Evolutionary conservation across 2,329 filamentous ascomycete species (phyloP).

Genomic region (Colletotrichum liriopes): DNA sequence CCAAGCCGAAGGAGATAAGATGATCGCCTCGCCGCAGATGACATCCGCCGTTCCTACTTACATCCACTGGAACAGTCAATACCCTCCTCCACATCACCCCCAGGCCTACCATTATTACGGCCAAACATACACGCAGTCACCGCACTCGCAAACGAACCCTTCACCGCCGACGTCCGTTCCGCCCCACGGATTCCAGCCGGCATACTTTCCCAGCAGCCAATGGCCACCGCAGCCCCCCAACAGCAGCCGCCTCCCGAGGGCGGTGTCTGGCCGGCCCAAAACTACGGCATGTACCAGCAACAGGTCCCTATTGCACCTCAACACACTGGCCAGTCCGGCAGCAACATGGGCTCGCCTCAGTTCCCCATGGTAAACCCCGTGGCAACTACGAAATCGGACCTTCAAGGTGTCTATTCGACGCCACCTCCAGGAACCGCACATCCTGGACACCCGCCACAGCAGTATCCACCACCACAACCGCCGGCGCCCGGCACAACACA

Average conservation of each 20-base stretch:
- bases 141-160: constrained; percentile 38
- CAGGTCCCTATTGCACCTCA: constrained; percentile 44
- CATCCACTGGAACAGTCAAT: constrained; percentile 40
- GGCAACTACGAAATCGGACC: constrained; percentile 35
- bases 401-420: constrained; percentile 29
- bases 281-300: constrained; percentile 44
- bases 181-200: constrained; percentile 38
- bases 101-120: constrained; percentile 41
- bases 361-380: constrained; percentile 43
- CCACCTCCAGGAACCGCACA: constrained; percentile 32
- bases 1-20: constrained; percentile 39
- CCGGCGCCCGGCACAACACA: constrained; percentile 20
- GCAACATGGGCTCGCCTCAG: constrained; percentile 39
- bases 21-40: constrained; percentile 43
- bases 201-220: constrained; percentile 35
- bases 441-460: constrained; percentile 16
- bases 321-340: constrained; percentile 40
- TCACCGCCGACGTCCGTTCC: constrained; percentile 36
- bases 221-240: constrained; percentile 34
- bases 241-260: constrained; percentile 37
- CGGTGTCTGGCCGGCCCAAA: constrained; percentile 42
- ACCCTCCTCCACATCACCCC: constrained; percentile 36
- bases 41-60: constrained; percentile 37
- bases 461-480: neutral
- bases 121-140: constrained; percentile 40